Evolutionary conservation across 2,329 filamentous ascomycete species (phyloP), one percentile per base, ranked within the genome.

Genomic region (Xenoacremonium recifei): DNA sequence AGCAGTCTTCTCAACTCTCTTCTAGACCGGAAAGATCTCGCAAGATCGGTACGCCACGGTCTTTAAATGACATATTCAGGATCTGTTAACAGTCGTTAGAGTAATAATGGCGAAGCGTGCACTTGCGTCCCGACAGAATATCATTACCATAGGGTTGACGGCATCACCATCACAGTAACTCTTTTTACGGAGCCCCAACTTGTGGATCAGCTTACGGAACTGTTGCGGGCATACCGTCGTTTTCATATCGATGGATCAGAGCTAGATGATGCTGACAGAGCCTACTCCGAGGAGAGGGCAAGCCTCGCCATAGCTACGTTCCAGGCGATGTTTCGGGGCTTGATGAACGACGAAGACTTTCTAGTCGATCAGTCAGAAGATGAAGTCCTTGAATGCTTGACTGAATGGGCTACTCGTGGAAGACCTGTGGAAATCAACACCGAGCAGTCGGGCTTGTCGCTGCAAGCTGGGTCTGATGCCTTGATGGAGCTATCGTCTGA

Each of bases 1-100:
- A 75, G 71, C 42, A 76, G 72, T 43, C 52, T 76, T 3, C 57
- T 76, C 13, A 76, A 76, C 48, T 73, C 70, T 1, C 58, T 76
- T 2, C 57, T 77, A 4, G 72, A 76, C 37, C 58, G 37, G 1
- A 37, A 48, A 2, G 59, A 54, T 1, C 57, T 77, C 2, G 70
- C 71, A 0, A 61, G 67, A 46, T 59, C 69, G 2, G 72, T 75
- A 57, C 62, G 70, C 13, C 13, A 27, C n/a, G 13, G 6, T 31
- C 12, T 53, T 37, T 2, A 16, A 3, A 2, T 5, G 1, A 27
- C 7, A 0, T 10, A 1, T 23, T 3, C 17, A 3, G 33, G 4
- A 12, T 27, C 3, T 9, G 3, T 20, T 48, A 18, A 38, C 35
- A 12, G n/a, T 10, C 3, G 13, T 3, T 27, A 76, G 71, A 73